These are phyloP conservation scores for Scenedesmus sp. DNA, from an alignment of 163 green algal genomes.

Conservation along the genomic window DNA sequence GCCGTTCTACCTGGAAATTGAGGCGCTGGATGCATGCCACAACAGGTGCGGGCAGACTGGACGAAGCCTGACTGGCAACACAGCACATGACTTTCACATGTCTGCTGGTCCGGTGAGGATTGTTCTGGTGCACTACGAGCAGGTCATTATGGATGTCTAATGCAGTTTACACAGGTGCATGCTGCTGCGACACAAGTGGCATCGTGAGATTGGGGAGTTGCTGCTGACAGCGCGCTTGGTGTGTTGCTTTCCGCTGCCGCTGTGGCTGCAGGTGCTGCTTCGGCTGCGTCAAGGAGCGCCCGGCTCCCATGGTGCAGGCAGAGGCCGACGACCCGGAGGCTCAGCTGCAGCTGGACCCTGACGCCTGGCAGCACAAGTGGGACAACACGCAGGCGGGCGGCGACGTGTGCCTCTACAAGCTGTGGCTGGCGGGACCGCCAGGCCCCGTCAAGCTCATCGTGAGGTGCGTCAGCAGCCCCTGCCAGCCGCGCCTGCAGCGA, in stretches of 20 bases:
- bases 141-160: not conserved
- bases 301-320: not conserved
- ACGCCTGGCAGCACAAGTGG: slow-evolving; percentile 32
- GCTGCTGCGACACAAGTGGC: not conserved
- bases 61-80: not conserved
- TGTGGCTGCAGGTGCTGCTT: slow-evolving; percentile 1
- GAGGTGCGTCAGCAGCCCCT: not conserved
- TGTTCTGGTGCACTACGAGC: not conserved
- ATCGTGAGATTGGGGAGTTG: not conserved
- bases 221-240: not conserved
- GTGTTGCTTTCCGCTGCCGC: not conserved
- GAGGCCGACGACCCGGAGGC: slow-evolving; percentile 38
- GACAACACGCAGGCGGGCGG: slow-evolving; percentile 47
- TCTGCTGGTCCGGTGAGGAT: not conserved
- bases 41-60: slow-evolving; percentile 61
- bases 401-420: slow-evolving; percentile 45
- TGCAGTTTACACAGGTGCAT: not conserved
- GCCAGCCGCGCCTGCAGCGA: too few relatives aligned
- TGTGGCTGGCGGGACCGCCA: slow-evolving; percentile 46
- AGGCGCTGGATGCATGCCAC: slow-evolving; percentile 69
- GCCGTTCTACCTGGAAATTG: slow-evolving; percentile 73
- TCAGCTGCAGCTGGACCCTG: slow-evolving; percentile 37
- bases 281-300: slow-evolving; percentile 5
- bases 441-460: slow-evolving; percentile 43
- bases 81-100: not conserved